Evolutionary conservation across 2,329 filamentous ascomycete species (phyloP), one percentile per base, ranked within the genome.

Genomic region (Verticillium longisporum): DNA sequence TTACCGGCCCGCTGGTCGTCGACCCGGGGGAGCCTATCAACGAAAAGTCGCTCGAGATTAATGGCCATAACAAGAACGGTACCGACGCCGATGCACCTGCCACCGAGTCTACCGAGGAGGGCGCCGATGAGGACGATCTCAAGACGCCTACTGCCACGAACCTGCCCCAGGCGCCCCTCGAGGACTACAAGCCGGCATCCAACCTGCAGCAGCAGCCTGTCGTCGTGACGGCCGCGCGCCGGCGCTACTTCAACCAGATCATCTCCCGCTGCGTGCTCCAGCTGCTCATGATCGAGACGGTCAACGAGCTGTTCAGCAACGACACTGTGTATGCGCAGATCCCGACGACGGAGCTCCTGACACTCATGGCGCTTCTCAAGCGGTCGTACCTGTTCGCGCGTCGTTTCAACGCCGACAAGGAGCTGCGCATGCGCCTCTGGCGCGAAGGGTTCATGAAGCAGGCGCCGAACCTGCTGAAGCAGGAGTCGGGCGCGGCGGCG

Each of bases 391-490:
- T 96, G 62, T 99, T 99, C 68, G 95, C 96, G 55, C 93, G 96
- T 70, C 90, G 89, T 68, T 99, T 99, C 82, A 99, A 99, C 74
- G 92, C 92, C 65, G 93, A 99, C 77, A 96, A 97, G 75, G 95
- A 98, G 67, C 81, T 99, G 41, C 88, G 95, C 56, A 96, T 96
- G 83, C 87, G 91, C 18, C 82, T 99, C 18, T 99, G 96, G 92
- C 84, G 92, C 58, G 95, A 99, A 73, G 95, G 96, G 0, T 99
- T 99, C 81, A 99, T 99, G 95, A 97, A 96, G 77, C 95, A 99
- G 72, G 94, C 95, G 15, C 95, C 95, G 2, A 99, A 99, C 70
- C 81, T 99, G 13, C 83, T 99, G 34, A 99, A 99, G 78, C 95
- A 99, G 73, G 95, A 99, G 77, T 91, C 87, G 63, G 94, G 95